Conservation (phyloP, 164 flowering plant genomes). For the Pachysandra terminalis region DNA sequence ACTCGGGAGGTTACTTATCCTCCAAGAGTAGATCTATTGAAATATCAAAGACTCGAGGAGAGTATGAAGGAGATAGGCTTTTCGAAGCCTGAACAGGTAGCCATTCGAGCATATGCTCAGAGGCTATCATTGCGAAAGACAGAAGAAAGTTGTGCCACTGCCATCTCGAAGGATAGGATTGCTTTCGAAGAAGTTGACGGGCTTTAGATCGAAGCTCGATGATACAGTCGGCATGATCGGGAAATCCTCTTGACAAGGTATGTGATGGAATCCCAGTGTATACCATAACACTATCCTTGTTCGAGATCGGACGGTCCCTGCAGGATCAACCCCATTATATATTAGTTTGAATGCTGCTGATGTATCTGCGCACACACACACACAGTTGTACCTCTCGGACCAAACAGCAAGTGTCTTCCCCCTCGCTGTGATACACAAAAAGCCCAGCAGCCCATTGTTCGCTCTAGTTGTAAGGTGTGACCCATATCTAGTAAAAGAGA, state of each 20-base stretch:
- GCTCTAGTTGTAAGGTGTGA: slow-evolving; percentile 70
- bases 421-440: slow-evolving; percentile 69
- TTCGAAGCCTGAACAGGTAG: no score
- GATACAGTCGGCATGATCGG: slow-evolving; percentile 76
- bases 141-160: no score
- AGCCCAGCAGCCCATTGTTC: slow-evolving; percentile 96
- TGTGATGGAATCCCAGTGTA: slow-evolving; percentile 69
- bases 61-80: no score
- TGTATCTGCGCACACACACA: background rate
- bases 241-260: slow-evolving; percentile 78
- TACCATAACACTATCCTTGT: slow-evolving; percentile 79
- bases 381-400: slow-evolving; percentile 64
- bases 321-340: background rate
- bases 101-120: no score
- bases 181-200: slow-evolving; percentile 68
- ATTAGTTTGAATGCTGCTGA: no score
- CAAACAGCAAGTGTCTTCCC: slow-evolving; percentile 81
- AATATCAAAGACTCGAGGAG: no score
- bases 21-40: no score
- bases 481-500: slow-evolving; percentile 55
- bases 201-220: slow-evolving; percentile 66
- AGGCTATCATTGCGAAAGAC: no score
- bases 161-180: slow-evolving; percentile 59
- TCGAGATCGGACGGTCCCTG: slow-evolving; percentile 62
- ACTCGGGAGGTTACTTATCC: no score